phyloP scores from a whole-genome alignment of 805 yeast species.

The Debaryomyces prosopidis region DNA sequence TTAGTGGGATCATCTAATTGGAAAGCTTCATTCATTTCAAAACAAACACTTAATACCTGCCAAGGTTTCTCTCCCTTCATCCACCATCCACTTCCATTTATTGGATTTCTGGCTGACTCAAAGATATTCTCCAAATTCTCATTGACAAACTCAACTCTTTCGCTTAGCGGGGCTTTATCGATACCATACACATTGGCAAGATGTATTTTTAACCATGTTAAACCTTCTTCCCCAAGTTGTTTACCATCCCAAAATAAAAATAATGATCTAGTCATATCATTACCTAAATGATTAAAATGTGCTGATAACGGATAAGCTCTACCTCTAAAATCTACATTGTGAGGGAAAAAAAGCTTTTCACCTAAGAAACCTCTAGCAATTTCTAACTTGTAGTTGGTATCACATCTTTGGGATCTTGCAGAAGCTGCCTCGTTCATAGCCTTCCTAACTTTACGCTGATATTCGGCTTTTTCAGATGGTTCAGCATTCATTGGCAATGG shows the following conservation, averaged over 20 bases:
- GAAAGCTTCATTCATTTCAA: slow-evolving; percentile 63
- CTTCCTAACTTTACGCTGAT: slow-evolving; percentile 62
- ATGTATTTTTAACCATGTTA: slow-evolving; percentile 76
- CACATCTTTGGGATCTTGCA: slow-evolving; percentile 87
- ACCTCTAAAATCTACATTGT: slow-evolving; percentile 79
- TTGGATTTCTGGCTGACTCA: slow-evolving; percentile 65
- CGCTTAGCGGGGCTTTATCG: slow-evolving; percentile 69
- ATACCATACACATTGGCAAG: slow-evolving; percentile 71
- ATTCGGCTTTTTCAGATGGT: slow-evolving; percentile 67
- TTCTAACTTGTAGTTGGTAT: slow-evolving; percentile 88
- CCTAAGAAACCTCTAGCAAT: slow-evolving; percentile 90
- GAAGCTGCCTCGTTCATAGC: slow-evolving; percentile 61
- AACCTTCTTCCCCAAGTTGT: slow-evolving; percentile 61
- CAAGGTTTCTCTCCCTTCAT: slow-evolving; percentile 75
- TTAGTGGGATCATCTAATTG: slow-evolving; percentile 63
- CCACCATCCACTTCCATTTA: slow-evolving; percentile 65
- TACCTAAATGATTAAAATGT: slow-evolving; percentile 78
- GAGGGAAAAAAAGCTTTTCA: slow-evolving; percentile 75
- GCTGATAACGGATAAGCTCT: slow-evolving; percentile 83
- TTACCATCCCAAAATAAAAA: slow-evolving; percentile 78
- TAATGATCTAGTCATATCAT: slow-evolving; percentile 73
- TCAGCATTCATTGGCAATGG: slow-evolving; percentile 68
- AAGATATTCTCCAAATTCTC: slow-evolving; percentile 54
- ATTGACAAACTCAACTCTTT: slow-evolving; percentile 61
- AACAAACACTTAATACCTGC: slow-evolving; percentile 74